Evolutionary conservation across 2,329 filamentous ascomycete genomes (phyloP).

Genomic region (Trichophyton mentagrophytes): DNA sequence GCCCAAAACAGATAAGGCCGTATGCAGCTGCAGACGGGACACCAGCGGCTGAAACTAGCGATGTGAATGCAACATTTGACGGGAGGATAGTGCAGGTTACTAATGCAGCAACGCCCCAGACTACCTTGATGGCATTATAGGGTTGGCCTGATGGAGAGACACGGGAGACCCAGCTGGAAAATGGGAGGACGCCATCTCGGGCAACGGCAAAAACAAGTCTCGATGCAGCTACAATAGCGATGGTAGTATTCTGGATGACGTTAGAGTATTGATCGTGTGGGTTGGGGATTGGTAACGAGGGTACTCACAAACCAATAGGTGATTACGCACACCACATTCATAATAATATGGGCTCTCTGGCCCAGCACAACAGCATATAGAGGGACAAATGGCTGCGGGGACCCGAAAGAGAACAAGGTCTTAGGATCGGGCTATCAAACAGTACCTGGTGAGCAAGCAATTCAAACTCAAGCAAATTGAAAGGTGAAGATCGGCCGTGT

Average conservation of each 20-base stretch:
- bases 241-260: conserved; percentile 41
- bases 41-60: conserved; percentile 41
- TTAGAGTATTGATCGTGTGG: background rate
- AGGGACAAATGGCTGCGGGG: conserved; percentile 46
- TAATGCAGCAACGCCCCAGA: conserved; percentile 42
- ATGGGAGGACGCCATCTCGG: conserved; percentile 48
- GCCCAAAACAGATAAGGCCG: conserved; percentile 39
- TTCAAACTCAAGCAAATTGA: background rate
- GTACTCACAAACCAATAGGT: conserved; percentile 40
- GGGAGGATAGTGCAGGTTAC: conserved; percentile 49
- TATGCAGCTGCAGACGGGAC: conserved; percentile 42
- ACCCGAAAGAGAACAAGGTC: conserved; percentile 41
- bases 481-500: no score
- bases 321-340: conserved; percentile 46
- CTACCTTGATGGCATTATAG: conserved; percentile 47
- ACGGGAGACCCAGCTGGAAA: conserved; percentile 44
- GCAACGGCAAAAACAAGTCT: conserved; percentile 52
- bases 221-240: conserved; percentile 47
- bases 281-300: background rate
- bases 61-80: conserved; percentile 42
- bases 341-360: conserved; percentile 45
- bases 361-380: conserved; percentile 47
- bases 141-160: conserved; percentile 45
- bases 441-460: conserved; percentile 8
- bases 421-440: conserved; percentile 38